Percentiles rank a stretch among this genome's conserved stretches.
Conservation (phyloP, 768 basidiomycete species). For the Exidia glandulosa region DNA sequence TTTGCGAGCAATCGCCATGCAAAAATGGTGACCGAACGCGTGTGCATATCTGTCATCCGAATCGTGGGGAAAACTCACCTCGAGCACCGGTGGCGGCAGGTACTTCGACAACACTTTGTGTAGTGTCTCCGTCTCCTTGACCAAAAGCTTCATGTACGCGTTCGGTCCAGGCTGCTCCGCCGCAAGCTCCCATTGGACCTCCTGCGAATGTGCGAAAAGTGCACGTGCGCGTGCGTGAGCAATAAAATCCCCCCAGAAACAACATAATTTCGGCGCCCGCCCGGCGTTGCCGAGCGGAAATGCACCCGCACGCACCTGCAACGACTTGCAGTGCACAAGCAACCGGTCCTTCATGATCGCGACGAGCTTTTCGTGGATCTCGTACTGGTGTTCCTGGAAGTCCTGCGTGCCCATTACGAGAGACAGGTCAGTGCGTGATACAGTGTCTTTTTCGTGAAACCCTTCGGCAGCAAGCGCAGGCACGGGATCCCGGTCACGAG, state of each 20-base stretch:
- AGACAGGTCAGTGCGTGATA: background rate
- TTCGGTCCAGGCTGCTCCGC: constrained; percentile 42
- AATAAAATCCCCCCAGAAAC: background rate
- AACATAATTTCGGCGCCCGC: constrained; percentile 11
- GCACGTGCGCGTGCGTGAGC: background rate
- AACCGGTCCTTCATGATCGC: constrained; percentile 97
- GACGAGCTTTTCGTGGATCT: constrained; percentile 94
- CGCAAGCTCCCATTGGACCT: constrained; percentile 68
- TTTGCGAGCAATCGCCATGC: too few relatives aligned
- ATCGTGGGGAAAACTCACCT: constrained; percentile 34
- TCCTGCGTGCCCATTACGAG: constrained; percentile 44
- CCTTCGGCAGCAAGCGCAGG: background rate
- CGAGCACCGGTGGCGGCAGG: constrained; percentile 63
- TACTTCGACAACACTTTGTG: constrained; percentile 95
- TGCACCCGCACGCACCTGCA: too few relatives aligned
- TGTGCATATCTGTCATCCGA: background rate
- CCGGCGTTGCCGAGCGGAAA: too few relatives aligned
- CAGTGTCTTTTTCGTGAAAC: background rate
- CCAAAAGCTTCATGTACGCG: constrained; percentile 85
- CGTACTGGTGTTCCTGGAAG: constrained; percentile 98
- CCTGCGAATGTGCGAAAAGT: too few relatives aligned
- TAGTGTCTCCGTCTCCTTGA: constrained; percentile 90
- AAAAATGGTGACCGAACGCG: background rate
- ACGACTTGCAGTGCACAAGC: constrained; percentile 68
- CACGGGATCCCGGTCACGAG: background rate